Percentiles rank a stretch among this genome's conserved stretches.
phyloP scores from a whole-genome alignment of 192 early-diverging fungal genomes.

The Coemansia sp. region DNA sequence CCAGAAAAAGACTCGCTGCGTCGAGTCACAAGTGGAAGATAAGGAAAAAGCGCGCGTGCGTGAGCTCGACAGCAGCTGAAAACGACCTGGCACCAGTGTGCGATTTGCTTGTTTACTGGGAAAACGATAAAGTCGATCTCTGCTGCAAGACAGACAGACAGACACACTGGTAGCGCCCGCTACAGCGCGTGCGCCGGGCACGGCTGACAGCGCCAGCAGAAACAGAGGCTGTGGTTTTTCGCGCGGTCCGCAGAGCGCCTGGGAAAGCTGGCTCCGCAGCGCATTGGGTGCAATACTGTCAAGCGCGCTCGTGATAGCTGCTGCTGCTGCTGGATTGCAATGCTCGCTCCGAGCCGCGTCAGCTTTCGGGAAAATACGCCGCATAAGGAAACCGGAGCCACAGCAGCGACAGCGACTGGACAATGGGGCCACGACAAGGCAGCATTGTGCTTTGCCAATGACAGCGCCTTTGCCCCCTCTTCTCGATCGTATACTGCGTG shows the following conservation, averaged over 20 bases:
- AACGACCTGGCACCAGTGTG: not conserved
- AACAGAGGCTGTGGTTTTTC: not conserved
- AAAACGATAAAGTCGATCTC: not conserved
- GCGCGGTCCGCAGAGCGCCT: not conserved
- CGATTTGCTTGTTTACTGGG: not conserved
- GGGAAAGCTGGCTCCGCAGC: too few relatives aligned
- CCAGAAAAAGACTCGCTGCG: not conserved
- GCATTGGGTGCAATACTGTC: too few relatives aligned
- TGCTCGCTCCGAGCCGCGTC: too few relatives aligned
- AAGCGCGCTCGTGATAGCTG: too few relatives aligned
- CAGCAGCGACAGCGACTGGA: not conserved
- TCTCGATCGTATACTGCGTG: not conserved
- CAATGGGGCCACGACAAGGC: not conserved
- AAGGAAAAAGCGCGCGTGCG: not conserved
- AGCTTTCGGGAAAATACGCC: not conserved
- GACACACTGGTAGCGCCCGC: not conserved
- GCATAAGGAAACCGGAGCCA: not conserved
- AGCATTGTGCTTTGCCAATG: not conserved
- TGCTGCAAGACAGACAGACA: not conserved
- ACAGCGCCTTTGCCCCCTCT: not conserved
- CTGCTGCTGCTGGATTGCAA: too few relatives aligned
- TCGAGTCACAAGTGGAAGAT: too few relatives aligned
- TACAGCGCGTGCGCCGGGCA: not conserved
- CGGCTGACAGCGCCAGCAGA: not conserved
- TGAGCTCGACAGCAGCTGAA: not conserved